phyloP scores from a whole-genome alignment of 1,139 yeast genomes.

The Debaryomyces sp. region DNA sequence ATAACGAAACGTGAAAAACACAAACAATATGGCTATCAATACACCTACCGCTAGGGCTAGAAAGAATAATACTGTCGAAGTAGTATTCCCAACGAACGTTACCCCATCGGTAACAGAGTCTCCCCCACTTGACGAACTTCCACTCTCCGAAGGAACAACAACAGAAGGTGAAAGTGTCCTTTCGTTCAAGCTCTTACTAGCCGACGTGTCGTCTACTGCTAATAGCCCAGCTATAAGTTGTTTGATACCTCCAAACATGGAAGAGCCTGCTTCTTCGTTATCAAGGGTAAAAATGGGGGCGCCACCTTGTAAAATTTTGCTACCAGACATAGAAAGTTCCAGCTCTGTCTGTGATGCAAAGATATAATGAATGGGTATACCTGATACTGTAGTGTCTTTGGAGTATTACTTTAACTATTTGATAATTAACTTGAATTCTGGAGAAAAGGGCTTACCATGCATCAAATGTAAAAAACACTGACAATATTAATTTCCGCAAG shows the following conservation, averaged over 20 bases:
- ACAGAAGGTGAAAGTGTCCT: neutral
- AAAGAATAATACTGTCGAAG: constrained; percentile 64
- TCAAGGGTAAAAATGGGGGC: neutral
- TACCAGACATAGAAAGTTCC: neutral
- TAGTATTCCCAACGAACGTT: constrained; percentile 47
- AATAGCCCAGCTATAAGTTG: neutral
- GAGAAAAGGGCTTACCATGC: neutral
- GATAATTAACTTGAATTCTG: neutral
- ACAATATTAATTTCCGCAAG: neutral
- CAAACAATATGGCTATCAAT: constrained; percentile 53
- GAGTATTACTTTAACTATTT: neutral
- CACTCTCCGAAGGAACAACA: neutral
- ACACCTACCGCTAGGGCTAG: constrained; percentile 67
- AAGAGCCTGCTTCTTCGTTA: neutral
- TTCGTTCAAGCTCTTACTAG: neutral
- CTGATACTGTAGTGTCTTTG: neutral
- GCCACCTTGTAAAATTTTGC: neutral
- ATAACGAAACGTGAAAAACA: constrained; percentile 62
- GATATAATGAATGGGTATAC: neutral
- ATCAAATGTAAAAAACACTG: neutral
- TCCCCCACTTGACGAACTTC: neutral
- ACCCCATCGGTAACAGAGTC: constrained; percentile 8
- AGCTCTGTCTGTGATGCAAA: neutral
- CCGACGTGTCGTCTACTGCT: neutral
- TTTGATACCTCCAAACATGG: neutral